Percentiles rank a stretch among this genome's conserved stretches.
These are phyloP conservation scores for Fomitiporia mediterranea DNA, from an alignment of 1,284 basidiomycete species.

Conservation along the genomic window DNA sequence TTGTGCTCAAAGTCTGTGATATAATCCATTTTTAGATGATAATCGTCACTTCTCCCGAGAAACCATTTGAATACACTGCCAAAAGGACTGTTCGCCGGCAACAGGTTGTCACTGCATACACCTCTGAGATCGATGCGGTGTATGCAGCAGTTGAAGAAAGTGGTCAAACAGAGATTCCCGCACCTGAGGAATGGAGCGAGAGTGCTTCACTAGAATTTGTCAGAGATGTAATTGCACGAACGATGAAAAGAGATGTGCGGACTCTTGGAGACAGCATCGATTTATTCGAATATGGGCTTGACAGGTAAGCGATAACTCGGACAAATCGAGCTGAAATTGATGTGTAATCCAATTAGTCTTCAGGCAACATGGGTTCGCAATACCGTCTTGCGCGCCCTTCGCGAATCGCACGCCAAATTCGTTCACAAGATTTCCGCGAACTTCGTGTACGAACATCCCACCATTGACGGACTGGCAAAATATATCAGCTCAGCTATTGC, in stretches of 20 bases:
- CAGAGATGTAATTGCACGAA: conserved; percentile 15
- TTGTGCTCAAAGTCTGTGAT: background rate
- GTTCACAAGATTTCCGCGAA: conserved; percentile 26
- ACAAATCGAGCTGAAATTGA: too few species aligned
- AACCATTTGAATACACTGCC: conserved; percentile 22
- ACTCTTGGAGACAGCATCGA: conserved; percentile 30
- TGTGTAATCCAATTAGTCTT: conserved; percentile 28
- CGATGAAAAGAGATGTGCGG: conserved; percentile 8
- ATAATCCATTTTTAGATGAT: conserved; percentile 17
- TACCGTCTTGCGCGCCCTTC: conserved; percentile 33
- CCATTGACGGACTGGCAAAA: conserved; percentile 28
- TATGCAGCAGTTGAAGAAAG: conserved; percentile 21
- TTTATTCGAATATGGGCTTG: conserved; percentile 39
- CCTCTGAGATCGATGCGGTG: conserved; percentile 18
- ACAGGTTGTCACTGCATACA: conserved; percentile 17
- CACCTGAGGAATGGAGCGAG: conserved; percentile 19
- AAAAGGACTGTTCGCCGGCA: conserved; percentile 20
- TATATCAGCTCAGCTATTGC: conserved; percentile 23
- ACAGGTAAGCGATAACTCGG: conserved; percentile 32
- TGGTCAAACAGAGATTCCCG: conserved; percentile 12
- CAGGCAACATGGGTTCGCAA: conserved; percentile 42
- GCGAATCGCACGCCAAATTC: conserved; percentile 5
- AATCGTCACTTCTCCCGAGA: conserved; percentile 15
- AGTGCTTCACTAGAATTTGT: conserved; percentile 15
- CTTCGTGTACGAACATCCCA: conserved; percentile 35